Evolutionary conservation across 331 rosid species (phyloP), one percentile per base, ranked within the genome.

Genomic region (Spiraea crenata): DNA sequence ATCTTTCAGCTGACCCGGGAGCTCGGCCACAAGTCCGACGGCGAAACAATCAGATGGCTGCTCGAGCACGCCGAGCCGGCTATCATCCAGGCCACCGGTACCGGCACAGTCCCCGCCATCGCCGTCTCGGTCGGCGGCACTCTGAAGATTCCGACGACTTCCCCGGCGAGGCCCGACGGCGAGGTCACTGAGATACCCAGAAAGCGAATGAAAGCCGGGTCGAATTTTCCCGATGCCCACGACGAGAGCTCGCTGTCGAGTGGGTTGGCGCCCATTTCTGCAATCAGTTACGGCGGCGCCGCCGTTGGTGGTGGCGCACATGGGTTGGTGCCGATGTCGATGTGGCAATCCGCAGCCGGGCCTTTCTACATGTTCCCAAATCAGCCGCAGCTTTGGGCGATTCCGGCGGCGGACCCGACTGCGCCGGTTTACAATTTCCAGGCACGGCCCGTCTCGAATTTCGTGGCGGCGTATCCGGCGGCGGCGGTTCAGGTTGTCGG

Each of bases 1-100:
- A 86, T 92, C 48, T 92, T 89, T 76, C 98, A 92, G 73, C 80
- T 92, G 75, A 92, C 98, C 0, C 70, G 90, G 12, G 98, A 89
- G 58, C 83, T 92, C 0, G 96, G 93, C 3, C 96, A 79, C 80
- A 92, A 84, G 68, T 85, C 98, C 17, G 98, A 92, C 65, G 98
- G 98, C 15, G 96, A 92, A 70, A 92, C 98, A 65, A 87, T 92
- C 52, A 73, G 92, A 80, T 92, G 98, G 98, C 65, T 92, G 3
- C 82, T 92, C 1, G 92, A 89, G 77, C 95, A 78, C 54, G 88
- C 98, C 0, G 96, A 92, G 74, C 84, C 82, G 10, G 89, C 95
- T 1, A 89, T 92, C 34, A 83, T 92, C 0, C 83, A 88, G 61
- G 96, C 98, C 44, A 92, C 98, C 12, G 98, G 98, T 0, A 89